Evolutionary conservation across 768 basidiomycete genomes (phyloP).

Genomic region (Austroboletus eburneus): DNA sequence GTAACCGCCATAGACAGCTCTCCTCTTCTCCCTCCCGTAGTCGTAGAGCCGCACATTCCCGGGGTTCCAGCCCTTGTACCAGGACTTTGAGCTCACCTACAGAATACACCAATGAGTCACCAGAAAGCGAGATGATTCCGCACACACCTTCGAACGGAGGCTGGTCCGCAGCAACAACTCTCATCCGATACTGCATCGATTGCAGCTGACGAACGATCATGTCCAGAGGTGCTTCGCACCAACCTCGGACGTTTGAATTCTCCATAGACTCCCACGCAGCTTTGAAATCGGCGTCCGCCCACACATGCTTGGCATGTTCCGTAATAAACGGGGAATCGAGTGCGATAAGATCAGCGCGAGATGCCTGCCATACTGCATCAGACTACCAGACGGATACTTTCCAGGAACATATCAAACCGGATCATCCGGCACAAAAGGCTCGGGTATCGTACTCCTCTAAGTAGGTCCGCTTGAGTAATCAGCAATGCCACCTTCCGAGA

Average conservation of each 20-base stretch:
- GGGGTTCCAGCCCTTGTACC: conserved; percentile 29
- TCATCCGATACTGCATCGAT: conserved; percentile 40
- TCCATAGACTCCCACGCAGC: conserved; percentile 52
- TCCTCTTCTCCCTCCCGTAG: conserved; percentile 64
- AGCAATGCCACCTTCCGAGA: not conserved
- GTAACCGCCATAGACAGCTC: conserved; percentile 68
- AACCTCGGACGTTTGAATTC: conserved; percentile 52
- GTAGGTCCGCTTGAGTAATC: conserved; percentile 7
- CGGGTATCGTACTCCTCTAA: conserved; percentile 9
- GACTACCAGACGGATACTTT: not conserved
- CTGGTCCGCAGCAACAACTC: conserved; percentile 50
- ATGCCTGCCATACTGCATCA: conserved; percentile 28
- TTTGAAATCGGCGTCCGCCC: conserved; percentile 45
- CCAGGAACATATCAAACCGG: conserved; percentile 14
- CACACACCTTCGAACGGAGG: conserved; percentile 58
- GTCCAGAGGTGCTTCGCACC: conserved; percentile 60
- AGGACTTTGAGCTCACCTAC: conserved; percentile 67
- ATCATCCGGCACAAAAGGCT: conserved; percentile 10
- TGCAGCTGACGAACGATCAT: conserved; percentile 52
- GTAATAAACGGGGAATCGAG: conserved; percentile 68
- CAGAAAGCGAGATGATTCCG: not conserved
- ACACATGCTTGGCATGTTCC: conserved; percentile 34
- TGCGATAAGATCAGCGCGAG: conserved; percentile 57
- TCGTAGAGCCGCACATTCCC: conserved; percentile 41
- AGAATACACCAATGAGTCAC: conserved; percentile 2